phyloP scores from a whole-genome alignment of 2,329 filamentous ascomycete genomes.

The Thielaviopsis populi region DNA sequence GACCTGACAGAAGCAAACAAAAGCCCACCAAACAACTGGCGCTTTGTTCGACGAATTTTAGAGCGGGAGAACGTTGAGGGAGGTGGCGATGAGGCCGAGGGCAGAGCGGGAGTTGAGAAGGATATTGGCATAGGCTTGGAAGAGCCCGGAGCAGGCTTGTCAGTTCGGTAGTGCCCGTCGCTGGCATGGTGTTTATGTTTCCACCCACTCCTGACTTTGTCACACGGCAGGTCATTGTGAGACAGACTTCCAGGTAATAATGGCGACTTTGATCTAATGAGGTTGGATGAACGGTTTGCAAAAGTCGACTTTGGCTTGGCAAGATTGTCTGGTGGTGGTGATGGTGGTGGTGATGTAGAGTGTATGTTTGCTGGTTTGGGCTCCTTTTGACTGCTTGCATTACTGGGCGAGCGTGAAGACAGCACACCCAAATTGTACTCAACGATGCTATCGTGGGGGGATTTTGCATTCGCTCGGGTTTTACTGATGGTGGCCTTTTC shows the following conservation, averaged over 20 bases:
- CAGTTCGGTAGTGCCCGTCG: not conserved
- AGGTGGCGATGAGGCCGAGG: not conserved
- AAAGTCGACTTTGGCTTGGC: not conserved
- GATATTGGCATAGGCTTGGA: not conserved
- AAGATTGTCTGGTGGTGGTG: not conserved
- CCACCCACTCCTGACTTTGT: conserved; percentile 8
- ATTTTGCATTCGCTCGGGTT: conserved; percentile 7
- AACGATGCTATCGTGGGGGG: conserved; percentile 17
- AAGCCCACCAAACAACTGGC: conserved; percentile 10
- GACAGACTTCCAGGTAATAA: not conserved
- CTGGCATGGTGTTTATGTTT: conserved; percentile 1
- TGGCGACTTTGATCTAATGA: not conserved
- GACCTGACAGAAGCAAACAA: conserved; percentile 14
- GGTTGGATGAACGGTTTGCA: not conserved
- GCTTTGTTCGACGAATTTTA: conserved; percentile 3
- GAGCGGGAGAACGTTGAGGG: not conserved
- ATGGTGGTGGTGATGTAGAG: not conserved
- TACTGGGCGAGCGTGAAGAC: conserved; percentile 7
- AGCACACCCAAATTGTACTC: conserved; percentile 10
- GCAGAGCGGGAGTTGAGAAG: not conserved
- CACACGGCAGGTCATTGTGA: conserved; percentile 2
- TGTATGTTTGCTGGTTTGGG: not conserved
- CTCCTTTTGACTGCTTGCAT: conserved; percentile 10
- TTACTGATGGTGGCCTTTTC: not conserved
- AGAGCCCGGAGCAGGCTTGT: not conserved